phyloP scores from a whole-genome alignment of 768 basidiomycete species.

The Naganishia antarctica region DNA sequence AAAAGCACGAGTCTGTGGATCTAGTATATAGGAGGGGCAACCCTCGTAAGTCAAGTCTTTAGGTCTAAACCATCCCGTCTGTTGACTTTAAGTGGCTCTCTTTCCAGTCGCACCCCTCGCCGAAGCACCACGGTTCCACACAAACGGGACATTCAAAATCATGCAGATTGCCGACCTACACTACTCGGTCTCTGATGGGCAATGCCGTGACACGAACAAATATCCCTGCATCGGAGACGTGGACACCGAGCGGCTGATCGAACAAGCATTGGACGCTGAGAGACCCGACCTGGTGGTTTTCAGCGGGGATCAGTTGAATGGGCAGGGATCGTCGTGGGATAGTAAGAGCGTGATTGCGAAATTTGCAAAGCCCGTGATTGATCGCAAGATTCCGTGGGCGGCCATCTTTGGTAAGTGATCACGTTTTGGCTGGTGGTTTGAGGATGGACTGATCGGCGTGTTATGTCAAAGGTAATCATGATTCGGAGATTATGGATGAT shows the following conservation, averaged over 20 bases:
- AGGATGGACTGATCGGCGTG: background rate
- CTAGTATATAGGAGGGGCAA: conserved; percentile 38
- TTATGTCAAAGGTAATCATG: conserved; percentile 70
- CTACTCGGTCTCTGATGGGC: conserved; percentile 73
- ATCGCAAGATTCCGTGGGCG: conserved; percentile 78
- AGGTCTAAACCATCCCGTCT: background rate
- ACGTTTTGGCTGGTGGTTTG: background rate
- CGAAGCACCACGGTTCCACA: conserved; percentile 74
- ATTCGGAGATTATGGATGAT: conserved; percentile 51
- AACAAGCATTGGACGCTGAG: conserved; percentile 66
- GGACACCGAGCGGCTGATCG: conserved; percentile 69
- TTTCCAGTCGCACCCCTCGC: conserved; percentile 63
- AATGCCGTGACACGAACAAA: conserved; percentile 66
- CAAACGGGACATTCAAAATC: conserved; percentile 78
- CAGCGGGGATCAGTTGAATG: conserved; percentile 80
- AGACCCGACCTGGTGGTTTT: conserved; percentile 89
- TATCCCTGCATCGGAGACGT: conserved; percentile 65
- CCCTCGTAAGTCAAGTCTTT: conserved; percentile 36
- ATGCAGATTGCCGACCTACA: conserved; percentile 91
- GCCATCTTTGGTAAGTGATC: conserved; percentile 64
- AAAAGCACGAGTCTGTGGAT: conserved; percentile 45
- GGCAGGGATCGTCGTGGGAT: conserved; percentile 85
- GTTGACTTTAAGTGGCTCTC: background rate
- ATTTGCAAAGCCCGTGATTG: conserved; percentile 71
- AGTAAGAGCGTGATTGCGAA: conserved; percentile 81